Evolutionary conservation across 2,329 filamentous ascomycete species (phyloP), one percentile per base, ranked within the genome.

Genomic region (Aspergillus pseudonomiae): DNA sequence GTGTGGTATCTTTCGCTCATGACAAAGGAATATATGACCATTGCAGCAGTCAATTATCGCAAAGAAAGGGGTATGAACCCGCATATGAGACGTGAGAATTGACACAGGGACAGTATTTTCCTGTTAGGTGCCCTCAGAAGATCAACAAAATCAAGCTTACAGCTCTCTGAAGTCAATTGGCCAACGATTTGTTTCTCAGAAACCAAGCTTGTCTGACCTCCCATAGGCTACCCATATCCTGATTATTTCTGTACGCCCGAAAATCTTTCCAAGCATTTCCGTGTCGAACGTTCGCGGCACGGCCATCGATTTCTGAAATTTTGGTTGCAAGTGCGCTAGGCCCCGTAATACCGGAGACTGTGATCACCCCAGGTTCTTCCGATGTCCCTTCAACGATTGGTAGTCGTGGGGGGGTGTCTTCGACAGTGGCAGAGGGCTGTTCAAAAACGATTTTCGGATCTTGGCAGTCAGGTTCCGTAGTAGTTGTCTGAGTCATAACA

Each of bases 181-280:
- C 30, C 28, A 36, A n/a, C 43, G 65, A 70, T 55, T 68, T 68
- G 14, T 67, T 63, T 59, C 69, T 75, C 21, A 73, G 19, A 64
- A 71, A 80, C 78, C 78, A 80, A 56, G 71, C 71, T 60, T 81
- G 76, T 50, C 80, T 72, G 52, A 82, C 71, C 46, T 82, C 80
- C 72, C 77, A 82, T 26, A 81, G 72, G 59, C 73, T 80, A 4
- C 80, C 80, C 70, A 82, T 80, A 50, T 82, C 80, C 68, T 82
- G 80, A 45, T 82, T 81, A 41, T 80, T 73, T 53, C 80, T 73
- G 52, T 75, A 77, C 58, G 77, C 79, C 10, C 80, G 79, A 26
- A 81, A 71, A 41, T 77, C 73, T 61, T 81, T 81, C 80, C 80
- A 82, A 10, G 79, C 70, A 71, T 81, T 82, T 1, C 73, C 71